Evolutionary conservation across 257 asterid species (phyloP).

Genomic region (Przewalskia tangutica): DNA sequence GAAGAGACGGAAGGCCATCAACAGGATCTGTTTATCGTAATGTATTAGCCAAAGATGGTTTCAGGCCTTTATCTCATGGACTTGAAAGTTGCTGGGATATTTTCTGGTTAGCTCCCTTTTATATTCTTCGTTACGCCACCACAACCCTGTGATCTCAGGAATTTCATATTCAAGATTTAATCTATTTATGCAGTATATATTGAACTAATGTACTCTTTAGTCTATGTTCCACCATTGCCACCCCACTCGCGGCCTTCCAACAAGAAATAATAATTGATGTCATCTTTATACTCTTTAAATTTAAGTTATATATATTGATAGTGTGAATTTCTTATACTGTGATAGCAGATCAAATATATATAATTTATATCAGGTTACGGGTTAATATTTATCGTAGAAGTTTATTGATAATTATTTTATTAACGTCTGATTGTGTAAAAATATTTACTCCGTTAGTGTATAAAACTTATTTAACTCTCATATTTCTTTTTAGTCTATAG

Average conservation of each 20-base stretch:
- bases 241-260: too few relatives aligned
- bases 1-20: constrained; percentile 47
- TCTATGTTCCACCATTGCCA: too few relatives aligned
- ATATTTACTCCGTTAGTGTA: not conserved
- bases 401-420: not conserved
- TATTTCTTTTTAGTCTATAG: too few relatives aligned
- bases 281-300: too few relatives aligned
- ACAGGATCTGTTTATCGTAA: constrained; percentile 63
- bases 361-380: too few relatives aligned
- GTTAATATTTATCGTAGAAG: too few relatives aligned
- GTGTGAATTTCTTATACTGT: not conserved
- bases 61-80: constrained; percentile 41
- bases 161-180: too few relatives aligned
- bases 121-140: not conserved
- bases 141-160: not conserved
- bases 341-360: too few relatives aligned
- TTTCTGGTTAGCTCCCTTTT: constrained; percentile 36
- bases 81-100: constrained; percentile 68
- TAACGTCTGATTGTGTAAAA: not conserved
- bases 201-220: too few relatives aligned
- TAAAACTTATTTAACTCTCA: not conserved
- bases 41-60: constrained; percentile 45
- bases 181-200: too few relatives aligned
- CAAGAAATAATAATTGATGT: too few relatives aligned
- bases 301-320: not conserved